These are phyloP conservation scores for Neopestalotiopsis clavispora DNA, from an alignment of 2,329 filamentous ascomycete species.

Conservation along the genomic window DNA sequence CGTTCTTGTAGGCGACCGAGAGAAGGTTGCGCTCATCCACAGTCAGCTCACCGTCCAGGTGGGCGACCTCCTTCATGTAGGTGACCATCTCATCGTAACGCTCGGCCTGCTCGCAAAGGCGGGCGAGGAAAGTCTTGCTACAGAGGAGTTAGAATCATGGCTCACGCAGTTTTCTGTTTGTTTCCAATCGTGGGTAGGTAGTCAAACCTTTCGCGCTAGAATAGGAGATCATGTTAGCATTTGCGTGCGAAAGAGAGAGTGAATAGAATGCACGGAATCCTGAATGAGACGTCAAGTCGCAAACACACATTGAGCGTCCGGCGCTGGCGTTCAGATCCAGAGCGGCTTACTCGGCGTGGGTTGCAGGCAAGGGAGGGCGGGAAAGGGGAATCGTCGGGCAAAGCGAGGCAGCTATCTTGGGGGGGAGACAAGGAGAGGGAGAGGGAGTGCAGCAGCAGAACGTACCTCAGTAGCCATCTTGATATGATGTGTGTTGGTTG, in stretches of 20 bases:
- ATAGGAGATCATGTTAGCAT: slow-evolving; percentile 35
- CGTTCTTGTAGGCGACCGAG: slow-evolving; percentile 99
- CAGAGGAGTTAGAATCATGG: slow-evolving; percentile 24
- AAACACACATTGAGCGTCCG: background rate
- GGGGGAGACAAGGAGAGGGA: slow-evolving; percentile 31
- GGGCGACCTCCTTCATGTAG: slow-evolving; percentile 99
- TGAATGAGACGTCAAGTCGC: slow-evolving; percentile 18
- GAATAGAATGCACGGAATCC: slow-evolving; percentile 31
- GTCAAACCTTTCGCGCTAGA: slow-evolving; percentile 73
- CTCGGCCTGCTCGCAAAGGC: slow-evolving; percentile 99
- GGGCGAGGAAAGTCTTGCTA: slow-evolving; percentile 99
- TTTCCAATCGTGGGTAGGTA: slow-evolving; percentile 23
- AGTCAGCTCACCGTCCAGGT: slow-evolving; percentile 78
- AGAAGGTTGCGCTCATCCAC: slow-evolving; percentile 99
- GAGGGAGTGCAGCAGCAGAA: slow-evolving; percentile 38
- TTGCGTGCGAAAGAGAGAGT: background rate
- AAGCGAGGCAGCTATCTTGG: background rate
- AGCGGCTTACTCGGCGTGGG: background rate
- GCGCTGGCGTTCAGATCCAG: background rate
- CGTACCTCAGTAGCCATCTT: slow-evolving; percentile 70
- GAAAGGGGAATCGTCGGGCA: background rate
- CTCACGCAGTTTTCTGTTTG: slow-evolving; percentile 19
- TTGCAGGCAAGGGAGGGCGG: slow-evolving; percentile 3
- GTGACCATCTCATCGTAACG: slow-evolving; percentile 99
- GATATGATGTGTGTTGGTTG: slow-evolving; percentile 27